phyloP scores from a whole-genome alignment of 176 grass and related monocot species.

The Aegilops umbellulata region DNA sequence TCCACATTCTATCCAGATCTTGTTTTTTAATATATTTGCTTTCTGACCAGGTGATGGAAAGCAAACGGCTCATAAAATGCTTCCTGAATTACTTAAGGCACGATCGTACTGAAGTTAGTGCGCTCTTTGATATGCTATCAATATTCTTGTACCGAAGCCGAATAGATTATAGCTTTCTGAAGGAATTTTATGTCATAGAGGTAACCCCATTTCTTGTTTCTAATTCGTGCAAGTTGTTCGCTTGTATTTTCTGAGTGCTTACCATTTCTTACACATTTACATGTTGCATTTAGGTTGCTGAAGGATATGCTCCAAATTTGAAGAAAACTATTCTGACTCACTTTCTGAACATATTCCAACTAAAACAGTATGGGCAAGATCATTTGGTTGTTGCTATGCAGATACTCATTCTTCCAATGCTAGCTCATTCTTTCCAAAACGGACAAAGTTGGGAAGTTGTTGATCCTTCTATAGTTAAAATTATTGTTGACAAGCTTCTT shows the following conservation, averaged over 20 bases:
- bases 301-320: conserved; percentile 82
- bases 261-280: conserved; percentile 25
- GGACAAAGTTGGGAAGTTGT: conserved; percentile 96
- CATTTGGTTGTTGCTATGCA: conserved; percentile 99
- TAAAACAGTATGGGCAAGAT: conserved; percentile 95
- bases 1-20: not conserved
- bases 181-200: conserved; percentile 99
- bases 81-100: conserved; percentile 97
- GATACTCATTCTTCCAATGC: conserved; percentile 98
- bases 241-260: conserved; percentile 28
- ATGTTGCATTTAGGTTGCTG: conserved; percentile 67
- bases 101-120: conserved; percentile 77
- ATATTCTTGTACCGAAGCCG: conserved; percentile 97
- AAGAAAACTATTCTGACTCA: conserved; percentile 90
- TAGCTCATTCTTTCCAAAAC: conserved; percentile 98
- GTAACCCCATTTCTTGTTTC: conserved; percentile 36
- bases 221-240: not conserved
- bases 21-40: conserved; percentile 23
- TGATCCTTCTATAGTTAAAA: conserved; percentile 85
- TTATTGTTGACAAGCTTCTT: conserved; percentile 96
- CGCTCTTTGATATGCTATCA: conserved; percentile 98
- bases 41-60: conserved; percentile 89
- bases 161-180: conserved; percentile 96
- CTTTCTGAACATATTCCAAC: conserved; percentile 93
- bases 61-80: conserved; percentile 95